Evolutionary conservation across 257 asterid species (phyloP).

Genomic region (Salvia rosmarinus): DNA sequence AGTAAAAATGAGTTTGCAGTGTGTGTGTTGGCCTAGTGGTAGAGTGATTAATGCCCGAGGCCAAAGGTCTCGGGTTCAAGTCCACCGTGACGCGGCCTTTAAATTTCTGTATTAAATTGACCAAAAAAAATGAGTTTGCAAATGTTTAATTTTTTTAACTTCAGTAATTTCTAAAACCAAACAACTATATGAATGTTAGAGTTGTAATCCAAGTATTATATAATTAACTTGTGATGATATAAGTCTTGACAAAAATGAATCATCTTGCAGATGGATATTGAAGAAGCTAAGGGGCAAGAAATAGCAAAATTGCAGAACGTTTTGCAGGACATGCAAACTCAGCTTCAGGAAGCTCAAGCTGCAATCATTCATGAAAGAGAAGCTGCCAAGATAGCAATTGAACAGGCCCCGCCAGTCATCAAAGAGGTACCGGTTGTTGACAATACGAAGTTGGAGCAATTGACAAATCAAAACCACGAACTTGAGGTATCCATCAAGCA

Average conservation of each 20-base stretch:
- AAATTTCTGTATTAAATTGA: too few relatives aligned
- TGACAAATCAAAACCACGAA: constrained; percentile 70
- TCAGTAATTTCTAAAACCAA: not conserved
- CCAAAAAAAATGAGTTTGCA: too few relatives aligned
- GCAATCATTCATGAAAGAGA: constrained; percentile 74
- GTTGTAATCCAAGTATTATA: constrained; percentile 10
- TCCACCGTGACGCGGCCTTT: too few relatives aligned
- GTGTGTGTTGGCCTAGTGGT: too few relatives aligned
- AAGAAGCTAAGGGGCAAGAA: constrained; percentile 92
- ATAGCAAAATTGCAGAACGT: constrained; percentile 65
- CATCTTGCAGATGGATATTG: constrained; percentile 68
- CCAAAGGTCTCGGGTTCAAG: too few relatives aligned
- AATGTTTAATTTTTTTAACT: too few relatives aligned
- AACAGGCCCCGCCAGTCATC: constrained; percentile 91
- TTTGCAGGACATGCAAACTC: constrained; percentile 63
- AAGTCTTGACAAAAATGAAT: constrained; percentile 26
- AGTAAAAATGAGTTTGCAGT: constrained; percentile 11
- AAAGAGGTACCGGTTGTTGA: constrained; percentile 84
- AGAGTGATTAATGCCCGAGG: too few relatives aligned
- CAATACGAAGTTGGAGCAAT: constrained; percentile 71
- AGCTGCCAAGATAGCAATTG: constrained; percentile 85
- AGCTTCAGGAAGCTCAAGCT: constrained; percentile 74
- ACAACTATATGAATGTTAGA: not conserved
- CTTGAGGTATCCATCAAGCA: constrained; percentile 65
- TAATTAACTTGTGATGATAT: constrained; percentile 19